Evolutionary conservation across 1,284 basidiomycete species (phyloP).

Genomic region (Chalciporus sp.): DNA sequence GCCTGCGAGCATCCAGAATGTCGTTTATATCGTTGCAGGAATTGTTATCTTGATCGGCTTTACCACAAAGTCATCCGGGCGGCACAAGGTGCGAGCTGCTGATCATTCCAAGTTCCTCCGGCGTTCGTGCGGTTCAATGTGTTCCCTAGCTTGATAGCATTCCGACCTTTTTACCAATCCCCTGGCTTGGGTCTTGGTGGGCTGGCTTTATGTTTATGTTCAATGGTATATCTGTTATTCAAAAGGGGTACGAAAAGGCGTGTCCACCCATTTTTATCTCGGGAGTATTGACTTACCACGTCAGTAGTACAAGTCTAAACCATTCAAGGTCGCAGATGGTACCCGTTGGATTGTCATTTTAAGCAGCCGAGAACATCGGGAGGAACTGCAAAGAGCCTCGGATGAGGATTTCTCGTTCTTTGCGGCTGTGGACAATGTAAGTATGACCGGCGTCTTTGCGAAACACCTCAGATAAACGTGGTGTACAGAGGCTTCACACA

Average conservation of each 20-base stretch:
- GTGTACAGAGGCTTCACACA: conserved; percentile 9
- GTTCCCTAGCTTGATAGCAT: conserved; percentile 17
- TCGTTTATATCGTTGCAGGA: no score
- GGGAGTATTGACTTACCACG: background rate
- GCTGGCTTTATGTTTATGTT: conserved; percentile 5
- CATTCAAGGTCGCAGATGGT: conserved; percentile 43
- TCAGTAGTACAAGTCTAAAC: conserved; percentile 34
- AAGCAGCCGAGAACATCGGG: conserved; percentile 35
- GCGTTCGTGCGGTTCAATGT: no score
- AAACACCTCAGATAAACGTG: conserved; percentile 34
- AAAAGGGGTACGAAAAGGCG: conserved; percentile 18
- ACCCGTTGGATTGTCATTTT: conserved; percentile 43
- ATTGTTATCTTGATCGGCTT: no score
- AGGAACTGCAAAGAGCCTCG: conserved; percentile 42
- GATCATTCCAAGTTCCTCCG: no score
- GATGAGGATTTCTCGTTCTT: conserved; percentile 28
- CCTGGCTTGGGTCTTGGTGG: conserved; percentile 9
- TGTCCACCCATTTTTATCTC: background rate
- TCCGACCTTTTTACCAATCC: conserved; percentile 18
- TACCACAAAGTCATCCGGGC: no score
- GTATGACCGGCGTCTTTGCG: conserved; percentile 27
- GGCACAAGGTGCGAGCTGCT: no score
- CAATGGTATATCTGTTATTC: conserved; percentile 9
- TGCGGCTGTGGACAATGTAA: no score
- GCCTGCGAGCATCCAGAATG: no score